Percentiles rank a stretch among this genome's conserved stretches.
phyloP scores from a whole-genome alignment of 495 filamentous ascomycete species.

The Penicillium macrosclerotiorum region DNA sequence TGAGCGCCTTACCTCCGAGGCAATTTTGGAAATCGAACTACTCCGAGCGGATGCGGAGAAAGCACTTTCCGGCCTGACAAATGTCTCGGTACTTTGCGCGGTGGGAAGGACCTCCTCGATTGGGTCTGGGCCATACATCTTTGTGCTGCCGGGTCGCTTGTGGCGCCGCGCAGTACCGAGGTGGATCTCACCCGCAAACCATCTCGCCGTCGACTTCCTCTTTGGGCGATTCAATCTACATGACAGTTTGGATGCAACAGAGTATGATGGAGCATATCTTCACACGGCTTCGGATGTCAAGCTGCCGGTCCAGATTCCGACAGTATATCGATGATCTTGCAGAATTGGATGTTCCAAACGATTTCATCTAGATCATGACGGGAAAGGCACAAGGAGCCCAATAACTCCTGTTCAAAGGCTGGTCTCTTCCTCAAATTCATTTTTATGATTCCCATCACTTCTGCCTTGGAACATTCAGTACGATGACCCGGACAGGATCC shows the following conservation, averaged over 20 bases:
- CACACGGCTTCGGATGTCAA: conserved; percentile 2
- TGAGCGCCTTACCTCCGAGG: no score
- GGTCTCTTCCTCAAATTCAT: background rate
- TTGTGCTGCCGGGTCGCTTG: background rate
- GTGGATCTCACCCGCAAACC: background rate
- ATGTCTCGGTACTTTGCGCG: background rate
- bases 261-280: no score
- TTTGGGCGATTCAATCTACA: conserved; percentile 2
- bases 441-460: background rate
- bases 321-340: background rate
- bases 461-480: background rate
- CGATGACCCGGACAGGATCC: conserved; percentile 15
- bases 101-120: background rate
- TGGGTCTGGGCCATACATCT: background rate
- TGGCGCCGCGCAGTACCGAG: background rate
- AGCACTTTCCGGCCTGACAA: background rate
- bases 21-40: no score
- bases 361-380: no score
- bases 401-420: no score
- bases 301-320: background rate
- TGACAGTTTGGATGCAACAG: background rate
- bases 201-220: conserved; percentile 20
- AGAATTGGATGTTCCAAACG: no score
- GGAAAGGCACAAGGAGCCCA: no score
- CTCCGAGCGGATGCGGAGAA: conserved; percentile 1